Percentiles rank a stretch among this genome's conserved stretches.
These are phyloP conservation scores for Aspergillus alliaceus DNA, from an alignment of 2,329 filamentous ascomycete species.

Conservation along the genomic window DNA sequence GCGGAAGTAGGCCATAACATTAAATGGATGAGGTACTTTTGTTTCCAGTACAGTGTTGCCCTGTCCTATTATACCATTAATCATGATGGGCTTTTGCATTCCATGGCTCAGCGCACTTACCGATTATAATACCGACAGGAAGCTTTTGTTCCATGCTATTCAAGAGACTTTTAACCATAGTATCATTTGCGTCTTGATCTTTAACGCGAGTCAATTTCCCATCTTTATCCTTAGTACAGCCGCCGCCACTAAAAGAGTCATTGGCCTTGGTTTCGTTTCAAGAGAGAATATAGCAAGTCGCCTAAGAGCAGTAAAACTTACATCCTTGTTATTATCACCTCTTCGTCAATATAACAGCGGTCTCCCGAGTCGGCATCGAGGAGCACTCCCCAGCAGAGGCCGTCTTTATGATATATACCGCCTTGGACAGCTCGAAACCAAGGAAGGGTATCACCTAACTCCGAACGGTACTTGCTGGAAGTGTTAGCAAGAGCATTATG, in stretches of 20 bases:
- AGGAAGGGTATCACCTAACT: conserved; percentile 62
- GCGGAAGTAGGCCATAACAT: conserved; percentile 68
- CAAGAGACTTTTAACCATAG: conserved; percentile 41
- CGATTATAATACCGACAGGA: conserved; percentile 58
- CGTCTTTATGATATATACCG: conserved; percentile 54
- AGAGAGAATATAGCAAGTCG: neutral
- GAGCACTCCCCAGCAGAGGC: conserved; percentile 58
- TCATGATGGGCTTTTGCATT: conserved; percentile 2
- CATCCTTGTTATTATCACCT: conserved; percentile 65
- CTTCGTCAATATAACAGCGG: conserved; percentile 59
- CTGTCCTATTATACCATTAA: conserved; percentile 46
- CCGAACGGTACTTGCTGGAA: conserved; percentile 37
- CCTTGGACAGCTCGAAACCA: conserved; percentile 64
- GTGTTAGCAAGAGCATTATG: conserved; percentile 1
- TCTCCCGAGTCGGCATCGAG: conserved; percentile 56
- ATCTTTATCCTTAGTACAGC: conserved; percentile 47
- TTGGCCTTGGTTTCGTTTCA: too few species aligned
- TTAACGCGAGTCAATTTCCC: conserved; percentile 49
- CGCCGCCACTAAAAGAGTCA: conserved; percentile 51
- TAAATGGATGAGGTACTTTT: conserved; percentile 59
- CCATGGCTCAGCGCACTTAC: conserved; percentile 34
- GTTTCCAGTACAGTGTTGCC: conserved; percentile 51
- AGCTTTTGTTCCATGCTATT: conserved; percentile 49
- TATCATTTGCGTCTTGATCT: conserved; percentile 45
- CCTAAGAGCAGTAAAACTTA: conserved; percentile 36